Conservation (phyloP, 163 green algal species). For the Scenedesmus sp. region DNA sequence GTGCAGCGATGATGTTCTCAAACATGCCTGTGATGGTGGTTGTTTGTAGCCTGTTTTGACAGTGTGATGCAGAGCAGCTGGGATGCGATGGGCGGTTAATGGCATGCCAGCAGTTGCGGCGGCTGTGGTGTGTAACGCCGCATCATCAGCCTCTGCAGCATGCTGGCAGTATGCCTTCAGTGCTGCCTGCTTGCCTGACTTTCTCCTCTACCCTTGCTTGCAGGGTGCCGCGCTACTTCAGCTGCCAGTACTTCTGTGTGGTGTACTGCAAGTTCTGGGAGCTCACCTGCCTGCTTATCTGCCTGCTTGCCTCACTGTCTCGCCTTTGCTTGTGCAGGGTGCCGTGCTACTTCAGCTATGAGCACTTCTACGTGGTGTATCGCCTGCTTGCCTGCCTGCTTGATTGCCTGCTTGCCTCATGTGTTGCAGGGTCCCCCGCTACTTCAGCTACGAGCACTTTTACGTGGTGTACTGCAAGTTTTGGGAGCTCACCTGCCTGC, state of each 20-base stretch:
- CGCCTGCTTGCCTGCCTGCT: slow-evolving; percentile 82
- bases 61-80: slow-evolving; percentile 80
- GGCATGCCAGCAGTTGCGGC: no score
- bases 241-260: slow-evolving; percentile 99
- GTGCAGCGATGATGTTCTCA: slow-evolving; percentile 42
- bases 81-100: no score
- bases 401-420: not conserved
- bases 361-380: slow-evolving; percentile 99
- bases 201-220: not conserved
- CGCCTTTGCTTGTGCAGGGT: not conserved
- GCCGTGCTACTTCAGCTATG: slow-evolving; percentile 50
- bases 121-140: no score
- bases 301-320: no score
- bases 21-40: no score
- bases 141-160: no score
- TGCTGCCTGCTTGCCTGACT: no score
- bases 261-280: slow-evolving; percentile 99
- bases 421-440: not conserved
- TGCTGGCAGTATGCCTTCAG: no score
- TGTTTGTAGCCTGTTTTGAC: no score
- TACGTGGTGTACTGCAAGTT: slow-evolving; percentile 99
- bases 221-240: slow-evolving; percentile 50
- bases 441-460: slow-evolving; percentile 96
- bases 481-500: slow-evolving; percentile 67
- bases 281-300: slow-evolving; percentile 61